A percentile compares a stretch with the other conserved stretches of the same genome.
Conservation (phyloP, 2,329 filamentous ascomycete genomes). For the Emergomyces pasteurianus region DNA sequence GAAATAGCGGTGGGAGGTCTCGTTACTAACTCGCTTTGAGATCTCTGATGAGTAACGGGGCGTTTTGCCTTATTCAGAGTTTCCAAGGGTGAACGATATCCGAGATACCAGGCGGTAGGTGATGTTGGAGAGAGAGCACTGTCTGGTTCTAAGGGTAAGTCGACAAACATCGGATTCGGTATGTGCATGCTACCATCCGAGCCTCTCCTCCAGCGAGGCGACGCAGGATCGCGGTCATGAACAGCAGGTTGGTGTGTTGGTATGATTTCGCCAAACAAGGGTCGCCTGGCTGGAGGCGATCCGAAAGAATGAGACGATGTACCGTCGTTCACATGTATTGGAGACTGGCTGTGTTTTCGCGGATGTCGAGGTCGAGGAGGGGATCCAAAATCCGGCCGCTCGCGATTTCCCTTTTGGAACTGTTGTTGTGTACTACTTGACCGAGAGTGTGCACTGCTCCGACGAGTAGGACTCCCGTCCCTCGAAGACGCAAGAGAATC, state of each 20-base stretch:
- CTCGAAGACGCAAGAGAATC: conserved; percentile 23
- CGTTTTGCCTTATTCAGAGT: conserved; percentile 20
- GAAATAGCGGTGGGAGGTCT: conserved; percentile 13
- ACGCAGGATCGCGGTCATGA: conserved; percentile 49
- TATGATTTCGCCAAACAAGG: conserved; percentile 65
- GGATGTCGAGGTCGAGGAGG: background rate
- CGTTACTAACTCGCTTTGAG: conserved; percentile 47
- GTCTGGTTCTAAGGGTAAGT: conserved; percentile 22
- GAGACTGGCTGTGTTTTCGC: background rate
- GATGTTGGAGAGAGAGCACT: conserved; percentile 48
- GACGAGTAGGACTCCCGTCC: conserved; percentile 24
- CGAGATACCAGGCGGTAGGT: conserved; percentile 55
- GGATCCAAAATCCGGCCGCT: background rate
- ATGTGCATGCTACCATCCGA: conserved; percentile 59
- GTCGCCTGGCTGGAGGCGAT: conserved; percentile 32
- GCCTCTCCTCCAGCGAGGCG: conserved; percentile 45
- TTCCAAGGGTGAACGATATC: conserved; percentile 33
- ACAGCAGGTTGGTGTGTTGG: conserved; percentile 31
- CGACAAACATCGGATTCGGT: conserved; percentile 33
- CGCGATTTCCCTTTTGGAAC: conserved; percentile 5
- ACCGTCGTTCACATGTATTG: background rate
- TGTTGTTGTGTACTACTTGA: conserved; percentile 17
- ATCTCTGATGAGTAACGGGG: conserved; percentile 24
- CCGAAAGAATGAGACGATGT: background rate
- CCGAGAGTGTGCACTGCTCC: conserved; percentile 17